phyloP scores from a whole-genome alignment of 768 basidiomycete genomes.

The Mycena indigotica region DNA sequence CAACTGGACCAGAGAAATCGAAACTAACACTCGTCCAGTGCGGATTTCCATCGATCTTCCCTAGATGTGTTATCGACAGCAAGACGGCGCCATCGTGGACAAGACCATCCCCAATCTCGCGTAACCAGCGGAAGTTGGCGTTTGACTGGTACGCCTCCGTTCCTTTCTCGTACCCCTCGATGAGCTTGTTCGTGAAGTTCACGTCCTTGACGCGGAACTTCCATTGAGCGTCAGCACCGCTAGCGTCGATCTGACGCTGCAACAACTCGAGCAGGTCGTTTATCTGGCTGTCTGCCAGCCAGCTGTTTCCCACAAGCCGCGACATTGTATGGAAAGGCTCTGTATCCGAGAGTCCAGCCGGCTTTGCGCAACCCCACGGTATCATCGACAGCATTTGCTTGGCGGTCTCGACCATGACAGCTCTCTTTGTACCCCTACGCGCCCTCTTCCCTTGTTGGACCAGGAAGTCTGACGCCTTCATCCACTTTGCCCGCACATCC shows the following conservation, averaged over 20 bases:
- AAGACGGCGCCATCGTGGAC: neutral
- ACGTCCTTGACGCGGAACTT: neutral
- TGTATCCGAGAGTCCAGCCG: constrained; percentile 1
- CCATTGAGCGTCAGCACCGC: neutral
- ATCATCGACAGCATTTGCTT: constrained; percentile 5
- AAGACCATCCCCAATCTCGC: neutral
- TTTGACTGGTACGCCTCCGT: neutral
- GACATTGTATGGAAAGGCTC: constrained; percentile 1
- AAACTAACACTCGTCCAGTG: constrained; percentile 7
- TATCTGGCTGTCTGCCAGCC: constrained; percentile 12
- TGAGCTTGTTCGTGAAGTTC: neutral
- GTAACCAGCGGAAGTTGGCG: constrained; percentile 1
- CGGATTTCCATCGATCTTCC: neutral
- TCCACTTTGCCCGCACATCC: neutral
- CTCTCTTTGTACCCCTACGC: neutral
- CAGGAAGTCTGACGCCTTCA: constrained; percentile 4
- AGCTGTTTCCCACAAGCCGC: constrained; percentile 6
- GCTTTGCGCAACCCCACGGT: constrained; percentile 9
- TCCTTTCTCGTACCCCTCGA: neutral
- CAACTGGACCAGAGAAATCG: neutral
- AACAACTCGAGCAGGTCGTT: constrained; percentile 14
- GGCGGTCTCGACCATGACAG: constrained; percentile 4
- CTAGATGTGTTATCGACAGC: constrained; percentile 4
- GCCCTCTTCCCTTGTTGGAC: neutral
- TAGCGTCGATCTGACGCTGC: constrained; percentile 1